Evolutionary conservation across 257 asterid species (phyloP), one percentile per base, ranked within the genome.

Genomic region (Nicotiana sylvestris): DNA sequence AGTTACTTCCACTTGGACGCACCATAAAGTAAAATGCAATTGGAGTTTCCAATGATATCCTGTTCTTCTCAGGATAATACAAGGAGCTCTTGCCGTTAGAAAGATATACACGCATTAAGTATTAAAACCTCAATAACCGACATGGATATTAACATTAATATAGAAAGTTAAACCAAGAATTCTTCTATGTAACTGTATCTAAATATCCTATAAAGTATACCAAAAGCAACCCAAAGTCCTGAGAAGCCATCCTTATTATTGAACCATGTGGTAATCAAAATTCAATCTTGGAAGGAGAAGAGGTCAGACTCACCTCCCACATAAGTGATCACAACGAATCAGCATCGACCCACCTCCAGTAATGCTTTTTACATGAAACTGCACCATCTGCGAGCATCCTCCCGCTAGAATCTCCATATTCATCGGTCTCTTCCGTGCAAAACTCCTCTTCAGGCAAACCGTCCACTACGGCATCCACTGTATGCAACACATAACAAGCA

Each of bases 341-440:
- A 17, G 86, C 77, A 86, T 92, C 95, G 80, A 93, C 88, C 99
- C 98, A 96, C 87, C 89, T 92, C 99, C 99, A 96, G 76, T 86
- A 92, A 91, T 96, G 99, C 84, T 90, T 93, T 83, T 82, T 94
- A 89, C 99, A 94, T 0, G 93, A 91, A 83, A 96, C 92, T 4
- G 99, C 99, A 43, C 86, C 87, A 62, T 89, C 89, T 0, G 92
- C 95, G 18, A 85, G 60, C 68, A 76, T 80, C 82, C 82, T 87
- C 78, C 72, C 92, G 6, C 86, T 82, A 78, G 81, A 87, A 55
- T 74, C 90, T 35, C 84, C 92, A 30, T 94, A 94, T 77, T 96
- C 99, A 53, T 91, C 92, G 16, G 10, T 56, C 85, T 96, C 98
- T 86, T 93, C 99, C 4, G 99, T 93, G 61, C 90, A 91, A 82